Percentiles rank a stretch among this genome's conserved stretches.
phyloP scores from a whole-genome alignment of 305 asterid genomes.

The Fraxinus sp. region DNA sequence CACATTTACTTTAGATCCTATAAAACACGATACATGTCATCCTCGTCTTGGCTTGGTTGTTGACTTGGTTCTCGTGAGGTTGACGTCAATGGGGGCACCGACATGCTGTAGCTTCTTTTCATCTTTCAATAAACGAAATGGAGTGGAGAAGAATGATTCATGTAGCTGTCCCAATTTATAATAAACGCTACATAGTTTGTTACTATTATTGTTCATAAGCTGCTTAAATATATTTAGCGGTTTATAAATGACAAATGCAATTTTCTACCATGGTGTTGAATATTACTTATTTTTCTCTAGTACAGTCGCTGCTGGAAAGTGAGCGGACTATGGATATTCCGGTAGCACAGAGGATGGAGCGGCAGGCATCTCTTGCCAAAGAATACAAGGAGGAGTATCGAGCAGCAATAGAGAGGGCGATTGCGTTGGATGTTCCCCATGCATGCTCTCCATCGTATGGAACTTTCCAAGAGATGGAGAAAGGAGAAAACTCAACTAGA shows the following conservation, averaged over 20 bases:
- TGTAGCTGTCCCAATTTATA: not conserved
- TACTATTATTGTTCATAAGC: not conserved
- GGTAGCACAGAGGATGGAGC: constrained; percentile 69
- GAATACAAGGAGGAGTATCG: constrained; percentile 74
- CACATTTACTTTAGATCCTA: too few species aligned
- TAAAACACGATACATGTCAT: too few species aligned
- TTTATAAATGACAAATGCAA: not conserved
- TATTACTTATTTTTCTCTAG: constrained; percentile 16
- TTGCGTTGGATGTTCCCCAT: constrained; percentile 69
- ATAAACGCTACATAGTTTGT: not conserved
- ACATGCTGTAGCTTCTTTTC: not conserved
- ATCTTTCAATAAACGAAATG: not conserved
- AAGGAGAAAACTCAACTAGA: constrained; percentile 50
- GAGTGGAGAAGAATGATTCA: not conserved
- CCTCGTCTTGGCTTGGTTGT: not conserved
- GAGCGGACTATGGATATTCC: constrained; percentile 70
- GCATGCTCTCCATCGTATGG: constrained; percentile 83
- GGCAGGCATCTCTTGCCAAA: constrained; percentile 61
- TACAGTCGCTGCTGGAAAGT: constrained; percentile 63
- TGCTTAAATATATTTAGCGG: not conserved
- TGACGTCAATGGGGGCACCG: not conserved
- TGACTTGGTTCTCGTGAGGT: not conserved
- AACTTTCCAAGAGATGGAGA: constrained; percentile 56
- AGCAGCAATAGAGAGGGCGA: constrained; percentile 83
- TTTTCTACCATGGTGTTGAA: constrained; percentile 4